A percentile compares a stretch with the other conserved stretches of the same genome.
phyloP scores from a whole-genome alignment of 371 early-diverging fungal genomes.

The Mortierella sp. region DNA sequence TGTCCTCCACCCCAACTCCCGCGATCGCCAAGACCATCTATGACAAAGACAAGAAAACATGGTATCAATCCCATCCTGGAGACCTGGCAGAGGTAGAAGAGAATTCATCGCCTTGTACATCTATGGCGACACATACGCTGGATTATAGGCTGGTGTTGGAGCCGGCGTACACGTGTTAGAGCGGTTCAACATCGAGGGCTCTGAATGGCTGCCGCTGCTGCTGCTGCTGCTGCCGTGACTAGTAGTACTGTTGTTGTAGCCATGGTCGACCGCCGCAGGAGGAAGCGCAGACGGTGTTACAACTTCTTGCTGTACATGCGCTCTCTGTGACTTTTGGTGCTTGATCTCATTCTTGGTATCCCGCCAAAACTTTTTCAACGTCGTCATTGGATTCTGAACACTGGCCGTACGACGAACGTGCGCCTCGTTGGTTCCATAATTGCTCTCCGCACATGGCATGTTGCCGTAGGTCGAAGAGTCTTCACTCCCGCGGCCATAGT shows the following conservation, averaged over 20 bases:
- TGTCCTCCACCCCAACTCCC: no score
- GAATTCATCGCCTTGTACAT: no score
- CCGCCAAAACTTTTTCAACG: slow-evolving; percentile 36
- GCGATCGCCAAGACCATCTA: no score
- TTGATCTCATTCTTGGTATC: slow-evolving; percentile 27
- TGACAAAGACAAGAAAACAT: no score
- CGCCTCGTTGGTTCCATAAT: slow-evolving; percentile 22
- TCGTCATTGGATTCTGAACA: slow-evolving; percentile 21
- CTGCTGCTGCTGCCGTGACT: no score
- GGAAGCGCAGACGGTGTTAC: slow-evolving; percentile 23
- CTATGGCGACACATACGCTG: slow-evolving; percentile 1
- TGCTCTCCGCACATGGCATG: no score
- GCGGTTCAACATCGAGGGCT: slow-evolving; percentile 6
- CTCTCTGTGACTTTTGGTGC: not conserved
- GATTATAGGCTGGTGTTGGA: slow-evolving; percentile 6
- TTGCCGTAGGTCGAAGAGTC: no score
- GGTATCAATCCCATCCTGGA: no score
- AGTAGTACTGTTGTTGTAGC: not conserved
- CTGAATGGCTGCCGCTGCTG: no score
- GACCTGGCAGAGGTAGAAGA: no score
- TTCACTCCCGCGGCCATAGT: no score
- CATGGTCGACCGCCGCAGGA: not conserved
- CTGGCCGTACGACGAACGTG: slow-evolving; percentile 24
- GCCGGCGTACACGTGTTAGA: slow-evolving; percentile 9
- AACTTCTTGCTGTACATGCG: slow-evolving; percentile 10